phyloP scores from a whole-genome alignment of 345 rosid species.

The Gossypium rotundifolium region DNA sequence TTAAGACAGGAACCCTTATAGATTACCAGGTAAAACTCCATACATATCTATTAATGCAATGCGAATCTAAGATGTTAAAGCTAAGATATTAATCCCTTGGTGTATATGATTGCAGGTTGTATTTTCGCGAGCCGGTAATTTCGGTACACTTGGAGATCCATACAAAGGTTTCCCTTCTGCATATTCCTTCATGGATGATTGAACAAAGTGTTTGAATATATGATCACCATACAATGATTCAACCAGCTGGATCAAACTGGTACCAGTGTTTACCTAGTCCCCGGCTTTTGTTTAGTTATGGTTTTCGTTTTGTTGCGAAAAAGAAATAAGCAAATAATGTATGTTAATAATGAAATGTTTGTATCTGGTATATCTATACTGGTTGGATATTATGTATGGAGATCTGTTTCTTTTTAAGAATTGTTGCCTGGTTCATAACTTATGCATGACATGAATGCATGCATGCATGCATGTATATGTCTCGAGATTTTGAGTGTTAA shows the following conservation, averaged over 20 bases:
- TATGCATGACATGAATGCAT: too few relatives aligned
- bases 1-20: constrained; percentile 57
- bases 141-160: constrained; percentile 36
- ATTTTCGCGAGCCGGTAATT: constrained; percentile 68
- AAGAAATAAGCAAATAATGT: not conserved
- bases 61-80: not conserved
- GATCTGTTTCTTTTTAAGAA: not conserved
- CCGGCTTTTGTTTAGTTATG: not conserved
- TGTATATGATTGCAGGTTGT: constrained; percentile 37
- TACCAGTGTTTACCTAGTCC: not conserved
- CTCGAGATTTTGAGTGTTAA: too few relatives aligned
- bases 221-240: not conserved
- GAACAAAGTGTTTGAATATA: not conserved
- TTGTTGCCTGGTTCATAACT: too few relatives aligned
- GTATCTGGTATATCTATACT: not conserved
- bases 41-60: not conserved
- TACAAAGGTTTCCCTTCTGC: constrained; percentile 10
- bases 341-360: not conserved
- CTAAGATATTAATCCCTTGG: not conserved
- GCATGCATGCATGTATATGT: too few relatives aligned
- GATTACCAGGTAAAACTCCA: constrained; percentile 50
- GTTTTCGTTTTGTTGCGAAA: not conserved
- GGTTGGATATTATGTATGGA: not conserved
- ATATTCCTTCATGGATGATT: not conserved
- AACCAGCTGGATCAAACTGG: not conserved